A percentile compares a stretch with the other conserved stretches of the same genome.
These are phyloP conservation scores for Meyerozyma sp. DNA, from an alignment of 1,139 yeast species.

Conservation along the genomic window DNA sequence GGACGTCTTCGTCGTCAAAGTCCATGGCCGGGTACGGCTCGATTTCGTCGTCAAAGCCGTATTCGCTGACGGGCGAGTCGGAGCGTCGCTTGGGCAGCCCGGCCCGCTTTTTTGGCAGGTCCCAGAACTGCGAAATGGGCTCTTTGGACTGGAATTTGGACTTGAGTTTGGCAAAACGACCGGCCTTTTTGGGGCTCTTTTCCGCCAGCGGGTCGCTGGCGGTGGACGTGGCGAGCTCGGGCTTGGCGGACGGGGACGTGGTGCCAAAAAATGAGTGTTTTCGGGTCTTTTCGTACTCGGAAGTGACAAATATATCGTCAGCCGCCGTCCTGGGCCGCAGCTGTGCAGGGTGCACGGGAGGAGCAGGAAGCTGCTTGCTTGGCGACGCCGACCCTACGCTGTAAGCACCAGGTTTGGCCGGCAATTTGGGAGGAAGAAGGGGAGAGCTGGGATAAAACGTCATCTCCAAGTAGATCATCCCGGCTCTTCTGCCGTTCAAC, in stretches of 20 bases:
- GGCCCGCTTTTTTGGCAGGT: slow-evolving; percentile 3
- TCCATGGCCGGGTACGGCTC: slow-evolving; percentile 20
- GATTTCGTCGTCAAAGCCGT: slow-evolving; percentile 10
- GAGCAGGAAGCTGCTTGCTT: slow-evolving; percentile 3
- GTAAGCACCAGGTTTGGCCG: not conserved
- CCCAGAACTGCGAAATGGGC: slow-evolving; percentile 25
- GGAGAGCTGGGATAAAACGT: slow-evolving; percentile 76
- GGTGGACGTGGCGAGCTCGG: not conserved
- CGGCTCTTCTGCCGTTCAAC: slow-evolving; percentile 74
- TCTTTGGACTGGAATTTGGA: slow-evolving; percentile 32
- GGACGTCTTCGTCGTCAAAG: slow-evolving; percentile 8
- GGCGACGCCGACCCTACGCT: not conserved
- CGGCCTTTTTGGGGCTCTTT: not conserved
- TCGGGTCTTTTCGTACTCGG: not conserved
- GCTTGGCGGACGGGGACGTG: not conserved
- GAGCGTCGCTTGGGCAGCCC: slow-evolving; percentile 7
- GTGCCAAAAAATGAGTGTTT: slow-evolving; percentile 7
- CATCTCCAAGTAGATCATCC: slow-evolving; percentile 84
- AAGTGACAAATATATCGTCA: slow-evolving; percentile 25
- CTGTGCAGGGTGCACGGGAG: slow-evolving; percentile 10
- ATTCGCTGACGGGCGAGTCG: slow-evolving; percentile 16
- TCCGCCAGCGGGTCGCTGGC: not conserved
- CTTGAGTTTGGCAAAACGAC: slow-evolving; percentile 27
- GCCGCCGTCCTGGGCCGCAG: slow-evolving; percentile 10
- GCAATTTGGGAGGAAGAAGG: slow-evolving; percentile 37